Evolutionary conservation across 176 grass and related monocot genomes (phyloP), one percentile per base, ranked within the genome.

Genomic region (Alloteropsis semialata): DNA sequence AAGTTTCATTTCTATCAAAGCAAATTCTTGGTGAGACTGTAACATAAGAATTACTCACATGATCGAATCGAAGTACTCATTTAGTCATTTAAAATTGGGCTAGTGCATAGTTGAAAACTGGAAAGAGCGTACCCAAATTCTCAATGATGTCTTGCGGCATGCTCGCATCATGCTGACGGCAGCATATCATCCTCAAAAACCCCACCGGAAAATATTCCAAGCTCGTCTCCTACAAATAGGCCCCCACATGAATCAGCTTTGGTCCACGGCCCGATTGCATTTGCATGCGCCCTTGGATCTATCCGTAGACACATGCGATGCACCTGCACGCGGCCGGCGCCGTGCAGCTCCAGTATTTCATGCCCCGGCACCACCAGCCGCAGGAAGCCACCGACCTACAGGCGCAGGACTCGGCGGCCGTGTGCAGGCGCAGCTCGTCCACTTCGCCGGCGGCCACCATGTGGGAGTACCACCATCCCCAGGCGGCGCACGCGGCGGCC

Each of bases 261-360:
- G 78, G 88, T 90, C 88, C 78, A 85, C 88, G 61, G 69, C 83
- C 73, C 61, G 66, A 72, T 75, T 77, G 64, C 83, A 11, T 51
- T 12, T 21, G 3, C 56, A 9, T 36, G 11, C 44, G 10, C 2
- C 25, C 76, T 76, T 69, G n/a, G n/a, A n/a, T 75, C 75, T 33
- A 63, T 37, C 71, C 77, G 57, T 68, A 54, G 72, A 82, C 88
- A 76, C 88, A 86, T 86, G 88, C 72, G 84, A 85, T 85, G 88
- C 88, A 77, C 44, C 82, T 89, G 72, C 65, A 78, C 42, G 57
- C 78, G 45, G 88, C 42, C 71, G 72, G 53, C 77, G 63, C 78
- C 28, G 55, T 77, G 63, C 83, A 85, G 28, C 82, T 89, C 83
- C 88, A 86, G 88, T 82, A 86, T 90, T 90, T 86, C 78, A 90